Base-by-base conservation (phyloP, 2,329 filamentous ascomycete species). In the Nigrospora sphaerica region DNA sequence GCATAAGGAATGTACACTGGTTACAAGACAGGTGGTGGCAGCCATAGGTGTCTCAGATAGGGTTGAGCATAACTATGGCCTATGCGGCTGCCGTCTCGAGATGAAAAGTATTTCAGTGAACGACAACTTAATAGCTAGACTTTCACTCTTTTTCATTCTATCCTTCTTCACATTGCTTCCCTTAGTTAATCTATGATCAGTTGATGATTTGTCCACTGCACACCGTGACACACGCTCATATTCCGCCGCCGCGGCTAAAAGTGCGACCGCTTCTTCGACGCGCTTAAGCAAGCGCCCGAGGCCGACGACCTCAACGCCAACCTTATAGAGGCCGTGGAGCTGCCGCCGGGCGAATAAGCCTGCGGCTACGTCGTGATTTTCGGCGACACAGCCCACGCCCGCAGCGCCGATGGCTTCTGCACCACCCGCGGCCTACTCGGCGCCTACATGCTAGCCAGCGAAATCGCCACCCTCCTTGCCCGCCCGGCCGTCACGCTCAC, bases 361-460 rank as follows among this genome's bases (percentile, higher is more conserved):
- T 58, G 59, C 0, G 71, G 73, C 0, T 69, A 75, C 0, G 67
- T 79, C 4, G 70, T 66, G 1, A 61, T 80, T 0, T 44, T 81
- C 0, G 79, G 78, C 0, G 78, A 84, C 51, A 74, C 79, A 2
- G 77, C 62, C 0, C 74, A 71, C 52, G 71, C 68, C 23, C 66
- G 70, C 0, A 67, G 70, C 0, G 50, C 72, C 6, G 73, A 70
- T 0, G 79, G 78, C 0, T 69, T 74, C 62, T 77, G 77, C 0
- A 78, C 75, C 0, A 72, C 70, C 2, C 52, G 65, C 1, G 69
- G 70, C 0, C 54, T 82, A 0, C 55, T 74, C 1, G 72, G 72
- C 0, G 74, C 76, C 0, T 82, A 81, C 53, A 59, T 80, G 3
- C 63, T 83, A 3, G 78, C 78, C 0, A 78, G 78, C 3, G 78